Percentiles rank a stretch among this genome's conserved stretches.
phyloP scores from a whole-genome alignment of 345 rosid genomes.

The Rhodamnia rubescens region DNA sequence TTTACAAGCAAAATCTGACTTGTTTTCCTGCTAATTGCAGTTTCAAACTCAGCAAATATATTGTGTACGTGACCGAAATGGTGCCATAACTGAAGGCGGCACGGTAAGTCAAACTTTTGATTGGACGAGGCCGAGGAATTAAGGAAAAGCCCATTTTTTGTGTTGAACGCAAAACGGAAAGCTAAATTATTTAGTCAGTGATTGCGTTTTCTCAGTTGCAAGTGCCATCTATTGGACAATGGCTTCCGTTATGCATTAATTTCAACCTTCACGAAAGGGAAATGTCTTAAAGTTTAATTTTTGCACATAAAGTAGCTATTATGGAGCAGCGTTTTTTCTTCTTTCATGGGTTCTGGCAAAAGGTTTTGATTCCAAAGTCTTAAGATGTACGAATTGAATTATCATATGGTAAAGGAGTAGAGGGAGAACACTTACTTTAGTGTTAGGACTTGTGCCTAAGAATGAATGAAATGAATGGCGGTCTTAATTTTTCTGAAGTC shows the following conservation, averaged over 20 bases:
- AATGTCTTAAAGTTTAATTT: not conserved
- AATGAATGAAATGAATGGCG: not conserved
- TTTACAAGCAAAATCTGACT: not conserved
- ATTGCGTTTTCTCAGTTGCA: not conserved
- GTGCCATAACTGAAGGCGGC: constrained; percentile 80
- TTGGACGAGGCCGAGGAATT: not conserved
- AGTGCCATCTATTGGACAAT: not conserved
- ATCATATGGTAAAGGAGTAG: not conserved
- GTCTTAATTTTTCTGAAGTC: not conserved
- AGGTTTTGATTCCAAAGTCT: not conserved
- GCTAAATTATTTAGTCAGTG: not conserved
- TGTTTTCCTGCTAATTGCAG: constrained; percentile 17
- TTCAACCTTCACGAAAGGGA: not conserved
- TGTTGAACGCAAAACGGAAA: not conserved
- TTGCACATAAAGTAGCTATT: not conserved
- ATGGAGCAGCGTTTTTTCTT: not conserved
- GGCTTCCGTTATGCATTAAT: not conserved
- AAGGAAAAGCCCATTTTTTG: not conserved
- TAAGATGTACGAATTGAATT: not conserved
- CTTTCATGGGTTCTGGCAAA: not conserved
- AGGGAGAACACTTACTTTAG: not conserved
- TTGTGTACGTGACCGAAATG: constrained; percentile 66
- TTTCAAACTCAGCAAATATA: constrained; percentile 83
- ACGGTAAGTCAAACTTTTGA: constrained; percentile 29
- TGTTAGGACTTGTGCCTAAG: not conserved